These are phyloP conservation scores for Myriangium duriaei DNA, from an alignment of 2,329 filamentous ascomycete genomes.

Conservation along the genomic window DNA sequence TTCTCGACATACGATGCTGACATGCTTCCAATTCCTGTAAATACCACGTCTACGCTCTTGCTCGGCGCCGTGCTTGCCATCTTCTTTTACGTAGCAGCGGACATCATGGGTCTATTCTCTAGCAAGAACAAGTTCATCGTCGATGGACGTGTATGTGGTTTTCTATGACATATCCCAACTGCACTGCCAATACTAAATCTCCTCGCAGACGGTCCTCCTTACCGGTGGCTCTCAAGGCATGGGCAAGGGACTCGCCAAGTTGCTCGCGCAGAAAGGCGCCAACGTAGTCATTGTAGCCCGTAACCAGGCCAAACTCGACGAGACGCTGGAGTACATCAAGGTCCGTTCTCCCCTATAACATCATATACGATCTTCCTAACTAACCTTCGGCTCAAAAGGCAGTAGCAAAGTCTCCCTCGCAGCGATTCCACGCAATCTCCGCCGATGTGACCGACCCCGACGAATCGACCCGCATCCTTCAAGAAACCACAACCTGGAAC, in stretches of 20 bases:
- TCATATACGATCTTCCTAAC: neutral
- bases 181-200: neutral
- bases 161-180: slow-evolving; percentile 10
- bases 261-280: slow-evolving; percentile 72
- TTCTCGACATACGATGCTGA: too few species aligned
- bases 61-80: slow-evolving; percentile 14
- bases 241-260: slow-evolving; percentile 61
- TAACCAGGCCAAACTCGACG: slow-evolving; percentile 59
- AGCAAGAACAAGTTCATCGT: slow-evolving; percentile 69
- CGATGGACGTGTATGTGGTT: slow-evolving; percentile 57
- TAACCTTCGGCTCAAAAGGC: too few species aligned
- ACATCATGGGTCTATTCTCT: slow-evolving; percentile 55
- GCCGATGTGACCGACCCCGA: slow-evolving; percentile 64
- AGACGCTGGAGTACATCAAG: slow-evolving; percentile 54
- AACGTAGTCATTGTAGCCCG: slow-evolving; percentile 78
- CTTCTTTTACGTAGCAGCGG: slow-evolving; percentile 25
- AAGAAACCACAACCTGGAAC: slow-evolving; percentile 69
- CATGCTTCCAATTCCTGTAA: slow-evolving; percentile 4
- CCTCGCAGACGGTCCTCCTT: slow-evolving; percentile 62
- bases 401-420: slow-evolving; percentile 46
- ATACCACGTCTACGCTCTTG: neutral
- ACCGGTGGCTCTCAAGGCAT: slow-evolving; percentile 91
- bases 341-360: slow-evolving; percentile 36
- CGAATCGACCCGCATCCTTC: slow-evolving; percentile 58
- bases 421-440: slow-evolving; percentile 72